A percentile compares a stretch with the other conserved stretches of the same genome.
Conservation (phyloP, 2,329 filamentous ascomycete species). For the Trichoderma atrobrunneum region DNA sequence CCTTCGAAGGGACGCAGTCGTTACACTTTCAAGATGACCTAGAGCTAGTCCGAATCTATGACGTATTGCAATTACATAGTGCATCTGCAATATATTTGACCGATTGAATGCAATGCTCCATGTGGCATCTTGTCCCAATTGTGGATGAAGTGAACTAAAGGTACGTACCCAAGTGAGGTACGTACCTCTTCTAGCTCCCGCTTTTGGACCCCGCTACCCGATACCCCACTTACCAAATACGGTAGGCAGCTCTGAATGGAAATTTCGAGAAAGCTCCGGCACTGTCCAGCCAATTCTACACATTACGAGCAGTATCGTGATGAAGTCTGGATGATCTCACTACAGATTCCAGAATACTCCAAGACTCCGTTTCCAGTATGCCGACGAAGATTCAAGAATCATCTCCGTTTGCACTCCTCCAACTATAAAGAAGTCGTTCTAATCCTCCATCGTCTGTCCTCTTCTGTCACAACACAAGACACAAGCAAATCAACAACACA, state of each 20-base stretch:
- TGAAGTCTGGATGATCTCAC: neutral
- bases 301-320: neutral
- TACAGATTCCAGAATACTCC: neutral
- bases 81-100: neutral
- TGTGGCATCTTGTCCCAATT: neutral
- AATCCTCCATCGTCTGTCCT: neutral
- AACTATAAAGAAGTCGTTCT: slow-evolving; percentile 13
- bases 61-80: neutral
- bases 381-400: neutral
- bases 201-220: neutral
- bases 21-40: neutral
- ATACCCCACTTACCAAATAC: neutral
- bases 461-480: neutral
- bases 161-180: neutral
- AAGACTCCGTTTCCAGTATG: neutral
- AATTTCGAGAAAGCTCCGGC: neutral
- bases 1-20: neutral
- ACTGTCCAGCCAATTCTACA: neutral
- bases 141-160: neutral
- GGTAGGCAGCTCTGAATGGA: neutral
- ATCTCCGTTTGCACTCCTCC: neutral
- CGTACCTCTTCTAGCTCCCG: neutral
- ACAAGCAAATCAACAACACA: neutral
- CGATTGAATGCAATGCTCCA: neutral
- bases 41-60: neutral